Conservation (phyloP, 148 eudicot species). For the Vaccinium darrowii region DNA sequence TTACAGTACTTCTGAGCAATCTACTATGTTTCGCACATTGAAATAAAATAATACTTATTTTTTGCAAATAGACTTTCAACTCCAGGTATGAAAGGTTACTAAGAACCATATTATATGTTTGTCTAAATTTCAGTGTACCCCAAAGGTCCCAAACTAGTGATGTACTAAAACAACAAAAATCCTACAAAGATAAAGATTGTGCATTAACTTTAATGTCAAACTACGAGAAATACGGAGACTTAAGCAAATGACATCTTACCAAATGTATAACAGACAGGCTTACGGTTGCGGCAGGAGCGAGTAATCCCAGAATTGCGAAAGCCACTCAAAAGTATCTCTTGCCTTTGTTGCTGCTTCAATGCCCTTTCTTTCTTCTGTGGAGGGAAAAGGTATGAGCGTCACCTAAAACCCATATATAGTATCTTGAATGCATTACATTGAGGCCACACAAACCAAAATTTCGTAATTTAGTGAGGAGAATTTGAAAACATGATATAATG, state of each 20-base stretch:
- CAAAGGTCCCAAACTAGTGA: not conserved
- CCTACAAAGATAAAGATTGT: not conserved
- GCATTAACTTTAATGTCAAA: not conserved
- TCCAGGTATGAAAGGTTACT: not conserved
- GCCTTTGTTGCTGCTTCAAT: constrained; percentile 44
- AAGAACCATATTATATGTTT: constrained; percentile 4
- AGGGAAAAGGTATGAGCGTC: not conserved
- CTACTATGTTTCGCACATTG: not conserved
- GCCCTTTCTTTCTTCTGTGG: constrained; percentile 71
- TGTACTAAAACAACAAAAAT: not conserved
- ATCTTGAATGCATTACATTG: not conserved
- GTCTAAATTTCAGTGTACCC: not conserved
- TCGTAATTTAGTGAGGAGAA: constrained; percentile 1
- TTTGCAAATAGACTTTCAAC: no score
- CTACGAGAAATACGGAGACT: not conserved
- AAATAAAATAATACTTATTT: not conserved
- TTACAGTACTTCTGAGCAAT: not conserved
- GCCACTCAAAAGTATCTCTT: constrained; percentile 36
- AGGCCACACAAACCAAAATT: constrained; percentile 2
- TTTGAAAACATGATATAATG: not conserved
- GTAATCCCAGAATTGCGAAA: constrained; percentile 38
- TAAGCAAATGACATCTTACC: constrained; percentile 46
- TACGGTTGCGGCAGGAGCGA: constrained; percentile 68
- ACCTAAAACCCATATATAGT: constrained; percentile 9
- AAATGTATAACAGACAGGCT: constrained; percentile 68